Conservation (phyloP, 768 basidiomycete species). For the Lactarius sp. region DNA sequence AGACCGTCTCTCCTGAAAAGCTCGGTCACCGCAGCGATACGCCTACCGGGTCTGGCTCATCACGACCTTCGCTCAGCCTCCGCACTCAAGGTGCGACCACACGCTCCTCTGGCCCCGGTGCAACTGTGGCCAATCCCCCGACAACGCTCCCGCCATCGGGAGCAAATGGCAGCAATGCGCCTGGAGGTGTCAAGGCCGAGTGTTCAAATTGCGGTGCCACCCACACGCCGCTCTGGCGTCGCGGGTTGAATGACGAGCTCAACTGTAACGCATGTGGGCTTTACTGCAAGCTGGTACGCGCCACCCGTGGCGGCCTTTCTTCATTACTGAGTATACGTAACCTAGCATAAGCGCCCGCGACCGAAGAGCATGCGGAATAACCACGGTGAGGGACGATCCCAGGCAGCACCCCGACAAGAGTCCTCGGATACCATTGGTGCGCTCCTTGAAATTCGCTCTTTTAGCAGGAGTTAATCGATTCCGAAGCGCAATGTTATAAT, state of each 20-base stretch:
- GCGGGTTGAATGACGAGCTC: constrained; percentile 81
- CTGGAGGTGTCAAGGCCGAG: constrained; percentile 68
- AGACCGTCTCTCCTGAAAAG: constrained; percentile 56
- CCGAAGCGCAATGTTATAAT: constrained; percentile 74
- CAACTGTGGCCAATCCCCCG: constrained; percentile 36
- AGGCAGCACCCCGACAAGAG: constrained; percentile 60
- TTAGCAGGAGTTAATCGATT: background rate
- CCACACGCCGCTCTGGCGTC: constrained; percentile 82
- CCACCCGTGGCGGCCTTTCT: constrained; percentile 1
- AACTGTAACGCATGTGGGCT: constrained; percentile 88
- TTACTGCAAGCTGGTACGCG: constrained; percentile 76
- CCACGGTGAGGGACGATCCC: constrained; percentile 66
- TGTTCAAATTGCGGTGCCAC: constrained; percentile 90
- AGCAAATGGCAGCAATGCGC: constrained; percentile 38
- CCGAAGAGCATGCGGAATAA: constrained; percentile 83
- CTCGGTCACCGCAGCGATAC: constrained; percentile 38
- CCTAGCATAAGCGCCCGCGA: constrained; percentile 79
- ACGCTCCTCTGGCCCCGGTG: constrained; percentile 62
- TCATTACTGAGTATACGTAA: background rate
- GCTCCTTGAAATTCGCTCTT: constrained; percentile 26
- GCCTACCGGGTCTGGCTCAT: background rate
- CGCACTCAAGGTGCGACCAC: constrained; percentile 21
- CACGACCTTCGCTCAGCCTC: constrained; percentile 20
- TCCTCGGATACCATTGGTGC: constrained; percentile 68
- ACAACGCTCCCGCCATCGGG: constrained; percentile 25